Conservation (phyloP, 2,329 filamentous ascomycete species). For the Hansfordia pulvinata region DNA sequence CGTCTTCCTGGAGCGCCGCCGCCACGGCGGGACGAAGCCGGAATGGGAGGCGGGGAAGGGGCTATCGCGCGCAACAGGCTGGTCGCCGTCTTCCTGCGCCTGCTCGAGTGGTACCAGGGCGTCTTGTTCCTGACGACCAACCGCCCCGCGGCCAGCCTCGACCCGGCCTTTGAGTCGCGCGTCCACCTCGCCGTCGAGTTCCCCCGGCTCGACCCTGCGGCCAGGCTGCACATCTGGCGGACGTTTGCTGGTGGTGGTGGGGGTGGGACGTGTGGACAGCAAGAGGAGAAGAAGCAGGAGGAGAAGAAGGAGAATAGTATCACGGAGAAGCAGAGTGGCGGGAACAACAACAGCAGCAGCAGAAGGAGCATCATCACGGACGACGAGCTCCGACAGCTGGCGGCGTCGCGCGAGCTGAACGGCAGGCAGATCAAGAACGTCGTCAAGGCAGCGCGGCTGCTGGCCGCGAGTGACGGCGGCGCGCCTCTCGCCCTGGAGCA, state of each 20-base stretch:
- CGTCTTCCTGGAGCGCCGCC: constrained; percentile 21
- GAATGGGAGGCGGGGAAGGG: no score
- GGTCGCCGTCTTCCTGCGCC: constrained; percentile 11
- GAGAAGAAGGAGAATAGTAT: no score
- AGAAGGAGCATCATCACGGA: constrained; percentile 6
- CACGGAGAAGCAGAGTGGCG: no score
- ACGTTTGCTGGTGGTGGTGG: constrained; percentile 13
- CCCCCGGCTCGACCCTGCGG: constrained; percentile 5
- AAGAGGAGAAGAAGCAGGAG: no score
- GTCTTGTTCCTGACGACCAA: constrained; percentile 13
- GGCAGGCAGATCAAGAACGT: constrained; percentile 20
- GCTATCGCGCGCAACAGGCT: constrained; percentile 10
- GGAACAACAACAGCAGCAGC: no score
- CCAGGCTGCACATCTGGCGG: constrained; percentile 13
- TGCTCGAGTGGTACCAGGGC: constrained; percentile 11
- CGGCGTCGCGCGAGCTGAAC: constrained; percentile 12
- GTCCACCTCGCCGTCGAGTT: constrained; percentile 12
- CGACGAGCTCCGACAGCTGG: constrained; percentile 8
- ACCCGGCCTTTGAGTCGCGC: constrained; percentile 11
- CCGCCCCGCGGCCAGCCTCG: constrained; percentile 9
- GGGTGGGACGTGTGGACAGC: no score
- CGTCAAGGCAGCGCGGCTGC: constrained; percentile 15
- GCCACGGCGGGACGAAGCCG: constrained; percentile 6
- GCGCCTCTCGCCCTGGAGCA: constrained; percentile 13
- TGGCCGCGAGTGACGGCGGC: constrained; percentile 16